Percentiles rank a stretch among this genome's conserved stretches.
phyloP scores from a whole-genome alignment of 805 yeast species.

The Hanseniaspora occidentalis region DNA sequence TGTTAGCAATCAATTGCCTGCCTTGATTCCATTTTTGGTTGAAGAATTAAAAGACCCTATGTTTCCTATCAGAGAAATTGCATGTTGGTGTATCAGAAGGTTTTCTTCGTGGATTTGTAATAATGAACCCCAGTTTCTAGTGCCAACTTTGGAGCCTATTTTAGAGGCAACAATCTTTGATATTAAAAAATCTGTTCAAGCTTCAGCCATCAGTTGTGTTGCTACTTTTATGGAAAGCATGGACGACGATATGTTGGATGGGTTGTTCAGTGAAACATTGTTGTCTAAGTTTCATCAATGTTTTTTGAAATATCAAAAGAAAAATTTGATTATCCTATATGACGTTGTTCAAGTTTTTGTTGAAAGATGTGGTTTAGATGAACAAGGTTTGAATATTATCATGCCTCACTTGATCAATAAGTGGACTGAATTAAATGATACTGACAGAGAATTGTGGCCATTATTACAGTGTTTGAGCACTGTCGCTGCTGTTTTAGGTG shows the following conservation, averaged over 20 bases:
- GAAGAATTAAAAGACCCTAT: slow-evolving; percentile 64
- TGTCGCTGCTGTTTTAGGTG: slow-evolving; percentile 79
- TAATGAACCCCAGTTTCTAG: slow-evolving; percentile 57
- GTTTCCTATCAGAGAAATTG: slow-evolving; percentile 80
- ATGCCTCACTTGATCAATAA: slow-evolving; percentile 73
- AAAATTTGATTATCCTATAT: slow-evolving; percentile 68
- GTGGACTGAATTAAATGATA: slow-evolving; percentile 68
- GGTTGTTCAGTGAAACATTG: slow-evolving; percentile 48
- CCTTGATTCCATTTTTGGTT: slow-evolving; percentile 72
- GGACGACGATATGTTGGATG: slow-evolving; percentile 46
- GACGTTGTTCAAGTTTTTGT: slow-evolving; percentile 87
- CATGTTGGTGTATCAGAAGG: slow-evolving; percentile 92
- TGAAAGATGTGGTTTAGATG: slow-evolving; percentile 45
- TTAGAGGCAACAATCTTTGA: slow-evolving; percentile 61
- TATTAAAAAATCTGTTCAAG: slow-evolving; percentile 84
- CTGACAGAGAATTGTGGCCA: slow-evolving; percentile 83
- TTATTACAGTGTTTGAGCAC: slow-evolving; percentile 85
- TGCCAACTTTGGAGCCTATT: slow-evolving; percentile 68
- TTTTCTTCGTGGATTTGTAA: slow-evolving; percentile 72
- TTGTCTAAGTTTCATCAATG: slow-evolving; percentile 61
- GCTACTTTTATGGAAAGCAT: slow-evolving; percentile 73
- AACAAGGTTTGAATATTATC: slow-evolving; percentile 43
- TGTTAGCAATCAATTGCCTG: slow-evolving; percentile 61
- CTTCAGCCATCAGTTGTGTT: slow-evolving; percentile 81
- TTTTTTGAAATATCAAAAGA: slow-evolving; percentile 66